A percentile compares a stretch with the other conserved stretches of the same genome.
phyloP scores from a whole-genome alignment of 768 basidiomycete species.

The Mycena maculata region DNA sequence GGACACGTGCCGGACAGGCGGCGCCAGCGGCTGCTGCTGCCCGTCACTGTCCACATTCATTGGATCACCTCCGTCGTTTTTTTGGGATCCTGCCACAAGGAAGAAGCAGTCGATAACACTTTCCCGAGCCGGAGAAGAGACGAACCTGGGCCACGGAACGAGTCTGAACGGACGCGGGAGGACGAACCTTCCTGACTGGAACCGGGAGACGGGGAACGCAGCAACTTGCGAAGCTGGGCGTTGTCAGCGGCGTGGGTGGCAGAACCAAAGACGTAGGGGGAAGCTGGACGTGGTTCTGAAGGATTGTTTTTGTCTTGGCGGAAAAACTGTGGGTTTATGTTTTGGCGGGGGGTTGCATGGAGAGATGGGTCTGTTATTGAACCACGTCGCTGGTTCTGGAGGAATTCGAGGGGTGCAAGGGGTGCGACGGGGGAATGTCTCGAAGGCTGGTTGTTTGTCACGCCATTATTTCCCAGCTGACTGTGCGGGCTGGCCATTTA shows the following conservation, averaged over 20 bases:
- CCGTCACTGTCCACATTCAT: constrained; percentile 55
- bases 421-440: constrained; percentile 67
- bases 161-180: constrained; percentile 34
- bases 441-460: constrained; percentile 43
- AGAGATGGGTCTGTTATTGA: constrained; percentile 88
- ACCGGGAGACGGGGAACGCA: constrained; percentile 69
- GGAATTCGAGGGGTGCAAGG: constrained; percentile 80
- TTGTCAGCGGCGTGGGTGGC: constrained; percentile 57
- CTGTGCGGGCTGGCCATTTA: constrained; percentile 2
- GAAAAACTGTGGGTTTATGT: constrained; percentile 29
- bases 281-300: constrained; percentile 65
- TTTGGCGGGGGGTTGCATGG: constrained; percentile 57
- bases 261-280: constrained; percentile 80
- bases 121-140: constrained; percentile 27
- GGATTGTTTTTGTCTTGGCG: constrained; percentile 45
- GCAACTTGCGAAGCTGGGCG: constrained; percentile 66
- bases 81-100: constrained; percentile 41
- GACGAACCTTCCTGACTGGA: constrained; percentile 42
- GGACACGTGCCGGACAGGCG: constrained; percentile 40
- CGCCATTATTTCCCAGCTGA: constrained; percentile 38
- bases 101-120: constrained; percentile 33
- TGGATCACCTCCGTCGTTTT: constrained; percentile 46
- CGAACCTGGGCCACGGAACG: constrained; percentile 33
- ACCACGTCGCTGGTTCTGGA: constrained; percentile 84
- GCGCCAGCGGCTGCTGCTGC: constrained; percentile 40